Conservation (phyloP, 2,329 filamentous ascomycete genomes). For the Phialocephala sp. region DNA sequence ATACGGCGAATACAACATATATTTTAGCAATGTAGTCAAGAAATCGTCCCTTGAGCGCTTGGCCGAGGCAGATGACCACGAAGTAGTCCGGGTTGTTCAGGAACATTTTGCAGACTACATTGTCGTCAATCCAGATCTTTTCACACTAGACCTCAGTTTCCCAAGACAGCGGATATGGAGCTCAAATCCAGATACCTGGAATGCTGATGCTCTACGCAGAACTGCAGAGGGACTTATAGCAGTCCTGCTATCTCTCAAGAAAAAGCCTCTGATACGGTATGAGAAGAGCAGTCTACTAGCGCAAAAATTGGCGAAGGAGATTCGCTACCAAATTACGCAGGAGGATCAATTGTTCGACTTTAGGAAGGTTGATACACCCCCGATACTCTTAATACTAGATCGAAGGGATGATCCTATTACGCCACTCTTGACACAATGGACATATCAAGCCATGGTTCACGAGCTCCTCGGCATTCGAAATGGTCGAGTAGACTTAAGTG, state of each 20-base stretch:
- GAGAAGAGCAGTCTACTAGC: slow-evolving; percentile 88
- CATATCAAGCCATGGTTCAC: slow-evolving; percentile 99
- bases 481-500: slow-evolving; percentile 87
- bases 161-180: slow-evolving; percentile 83
- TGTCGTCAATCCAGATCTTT: slow-evolving; percentile 93
- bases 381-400: slow-evolving; percentile 89
- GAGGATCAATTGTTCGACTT: slow-evolving; percentile 98
- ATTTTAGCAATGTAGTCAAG: slow-evolving; percentile 97
- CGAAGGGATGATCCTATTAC: slow-evolving; percentile 94
- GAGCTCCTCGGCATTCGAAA: slow-evolving; percentile 93
- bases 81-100: slow-evolving; percentile 91
- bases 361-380: slow-evolving; percentile 90
- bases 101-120: slow-evolving; percentile 97
- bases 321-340: slow-evolving; percentile 91
- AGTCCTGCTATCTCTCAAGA: slow-evolving; percentile 86
- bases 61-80: slow-evolving; percentile 95
- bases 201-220: slow-evolving; percentile 83
- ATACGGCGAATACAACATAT: slow-evolving; percentile 96
- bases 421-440: slow-evolving; percentile 95
- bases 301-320: slow-evolving; percentile 91
- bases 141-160: slow-evolving; percentile 76
- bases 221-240: slow-evolving; percentile 88
- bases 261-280: slow-evolving; percentile 93
- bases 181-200: slow-evolving; percentile 83
- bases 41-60: slow-evolving; percentile 94